A percentile compares a stretch with the other conserved stretches of the same genome.
Conservation (phyloP, 2,329 filamentous ascomycete species). For the Fusarium irregulare region DNA sequence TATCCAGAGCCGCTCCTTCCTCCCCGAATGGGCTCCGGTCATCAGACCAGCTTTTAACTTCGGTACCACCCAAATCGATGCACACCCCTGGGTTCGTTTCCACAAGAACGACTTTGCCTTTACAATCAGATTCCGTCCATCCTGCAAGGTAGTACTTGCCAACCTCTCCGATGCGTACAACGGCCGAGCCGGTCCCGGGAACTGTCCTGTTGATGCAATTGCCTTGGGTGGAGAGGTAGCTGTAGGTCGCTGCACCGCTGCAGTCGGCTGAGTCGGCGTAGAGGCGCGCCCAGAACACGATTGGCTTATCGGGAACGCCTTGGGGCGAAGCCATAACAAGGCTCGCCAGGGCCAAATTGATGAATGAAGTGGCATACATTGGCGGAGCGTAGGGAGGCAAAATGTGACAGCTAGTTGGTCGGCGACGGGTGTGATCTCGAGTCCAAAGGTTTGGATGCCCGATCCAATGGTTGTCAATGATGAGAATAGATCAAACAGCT, state of each 20-base stretch:
- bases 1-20: neutral
- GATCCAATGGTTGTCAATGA: fast-evolving
- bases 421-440: neutral
- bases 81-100: neutral
- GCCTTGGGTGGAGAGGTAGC: neutral
- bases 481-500: neutral
- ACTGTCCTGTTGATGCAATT: neutral
- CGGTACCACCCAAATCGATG: neutral
- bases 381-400: neutral
- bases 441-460: neutral
- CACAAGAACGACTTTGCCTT: neutral
- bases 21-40: neutral
- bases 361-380: neutral
- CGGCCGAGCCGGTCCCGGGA: neutral
- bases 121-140: neutral
- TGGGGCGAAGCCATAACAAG: neutral
- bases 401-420: neutral
- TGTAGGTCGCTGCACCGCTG: neutral
- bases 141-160: neutral
- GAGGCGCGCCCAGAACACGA: neutral
- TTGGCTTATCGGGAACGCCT: neutral
- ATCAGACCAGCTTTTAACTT: conserved; percentile 1
- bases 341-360: neutral
- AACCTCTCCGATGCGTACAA: neutral
- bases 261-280: neutral